Conservation (phyloP, 306 rosid genomes). For the Trifolium dubium region DNA sequence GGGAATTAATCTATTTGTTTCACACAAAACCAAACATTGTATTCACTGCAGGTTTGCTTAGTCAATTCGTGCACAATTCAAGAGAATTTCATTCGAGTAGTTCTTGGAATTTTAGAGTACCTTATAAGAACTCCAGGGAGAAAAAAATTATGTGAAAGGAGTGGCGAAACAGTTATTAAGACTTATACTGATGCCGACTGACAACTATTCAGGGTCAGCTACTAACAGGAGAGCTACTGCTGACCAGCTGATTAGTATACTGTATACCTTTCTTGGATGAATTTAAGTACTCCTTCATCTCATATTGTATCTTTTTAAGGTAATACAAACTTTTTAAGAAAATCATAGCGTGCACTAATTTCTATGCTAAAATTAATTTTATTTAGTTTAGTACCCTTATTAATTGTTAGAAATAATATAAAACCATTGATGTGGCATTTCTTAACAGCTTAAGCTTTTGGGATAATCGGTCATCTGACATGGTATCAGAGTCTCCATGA, state of each 20-base stretch:
- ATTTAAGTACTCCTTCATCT: background rate
- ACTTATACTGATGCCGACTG: background rate
- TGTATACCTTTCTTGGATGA: background rate
- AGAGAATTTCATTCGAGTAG: background rate
- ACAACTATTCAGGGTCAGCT: background rate
- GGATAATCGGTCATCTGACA: no score
- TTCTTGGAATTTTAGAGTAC: background rate
- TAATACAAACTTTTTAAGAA: background rate
- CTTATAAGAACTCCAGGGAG: background rate
- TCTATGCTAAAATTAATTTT: background rate
- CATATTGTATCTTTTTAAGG: background rate
- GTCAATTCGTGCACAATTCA: background rate
- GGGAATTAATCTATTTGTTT: background rate
- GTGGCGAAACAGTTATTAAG: background rate
- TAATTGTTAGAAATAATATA: no score
- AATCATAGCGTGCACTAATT: background rate
- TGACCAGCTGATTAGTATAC: no score
- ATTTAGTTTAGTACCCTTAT: background rate
- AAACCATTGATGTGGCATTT: no score
- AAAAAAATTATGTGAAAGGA: background rate
- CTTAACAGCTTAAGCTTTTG: no score
- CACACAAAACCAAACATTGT: background rate
- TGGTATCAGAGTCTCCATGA: no score
- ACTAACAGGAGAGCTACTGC: background rate
- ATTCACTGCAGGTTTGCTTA: background rate